These are phyloP conservation scores for Exserohilum rostratum DNA, from an alignment of 2,329 filamentous ascomycete species.

Conservation along the genomic window DNA sequence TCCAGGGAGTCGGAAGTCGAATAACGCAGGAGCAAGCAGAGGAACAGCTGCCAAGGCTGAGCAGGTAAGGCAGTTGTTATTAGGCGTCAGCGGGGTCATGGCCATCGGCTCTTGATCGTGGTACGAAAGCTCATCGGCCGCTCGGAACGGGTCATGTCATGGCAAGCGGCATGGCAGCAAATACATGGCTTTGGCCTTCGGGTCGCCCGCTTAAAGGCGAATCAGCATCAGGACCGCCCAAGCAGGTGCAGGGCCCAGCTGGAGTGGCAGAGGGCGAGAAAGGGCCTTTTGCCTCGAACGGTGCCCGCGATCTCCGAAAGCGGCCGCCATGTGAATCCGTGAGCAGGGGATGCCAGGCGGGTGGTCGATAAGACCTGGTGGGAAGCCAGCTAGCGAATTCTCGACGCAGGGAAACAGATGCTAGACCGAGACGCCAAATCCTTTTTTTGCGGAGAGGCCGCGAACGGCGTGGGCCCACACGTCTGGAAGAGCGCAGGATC, in stretches of 20 bases:
- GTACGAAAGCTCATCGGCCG: slow-evolving; percentile 35
- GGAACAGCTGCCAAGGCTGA: slow-evolving; percentile 15
- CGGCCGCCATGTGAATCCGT: slow-evolving; percentile 40
- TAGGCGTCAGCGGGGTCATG: slow-evolving; percentile 43
- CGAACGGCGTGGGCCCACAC: slow-evolving; percentile 14
- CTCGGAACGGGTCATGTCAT: slow-evolving; percentile 27
- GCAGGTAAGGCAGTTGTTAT: slow-evolving; percentile 29
- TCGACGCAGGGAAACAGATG: slow-evolving; percentile 19
- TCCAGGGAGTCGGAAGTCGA: slow-evolving; percentile 19
- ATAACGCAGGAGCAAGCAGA: slow-evolving; percentile 12
- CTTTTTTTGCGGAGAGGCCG: slow-evolving; percentile 13
- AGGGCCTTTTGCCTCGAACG: slow-evolving; percentile 34
- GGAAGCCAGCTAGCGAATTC: slow-evolving; percentile 23
- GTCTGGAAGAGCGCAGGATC: slow-evolving; percentile 13
- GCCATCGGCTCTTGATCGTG: slow-evolving; percentile 35
- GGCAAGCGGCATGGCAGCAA: slow-evolving; percentile 45
- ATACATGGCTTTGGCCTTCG: slow-evolving; percentile 41
- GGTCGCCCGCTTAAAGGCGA: slow-evolving; percentile 34
- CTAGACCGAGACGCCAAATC: slow-evolving; percentile 18
- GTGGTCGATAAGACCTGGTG: slow-evolving; percentile 37
- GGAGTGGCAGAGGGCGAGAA: slow-evolving; percentile 25
- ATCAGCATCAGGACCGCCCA: slow-evolving; percentile 29
- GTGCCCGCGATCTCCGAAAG: slow-evolving; percentile 30
- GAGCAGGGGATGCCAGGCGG: slow-evolving; percentile 34
- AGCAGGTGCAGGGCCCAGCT: slow-evolving; percentile 28